Evolutionary conservation across 805 yeast genomes (phyloP), one percentile per base, ranked within the genome.

Genomic region (Barnettozyma sp.): DNA sequence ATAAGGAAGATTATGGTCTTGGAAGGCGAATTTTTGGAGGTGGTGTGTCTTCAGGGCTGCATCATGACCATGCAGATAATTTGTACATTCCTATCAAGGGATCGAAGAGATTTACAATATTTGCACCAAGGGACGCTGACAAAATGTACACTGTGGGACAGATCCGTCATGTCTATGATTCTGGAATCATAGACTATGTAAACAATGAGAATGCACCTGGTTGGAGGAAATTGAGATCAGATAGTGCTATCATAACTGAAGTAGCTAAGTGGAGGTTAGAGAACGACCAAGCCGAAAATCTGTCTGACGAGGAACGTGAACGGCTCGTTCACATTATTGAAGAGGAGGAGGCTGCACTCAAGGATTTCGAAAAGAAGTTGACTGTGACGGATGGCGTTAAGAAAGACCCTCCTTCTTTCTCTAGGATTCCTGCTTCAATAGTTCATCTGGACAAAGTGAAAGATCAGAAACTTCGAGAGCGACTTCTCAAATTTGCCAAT

Each of bases 51-150:
- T 78, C 87, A 2, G 90, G 90, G 0, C 58, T 82, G 10, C 90
- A 82, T 47, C 90, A 82, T 52, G 90, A 82, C 52, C 88, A 81
- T 56, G 84, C 88, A 2, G 88, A 81, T 50, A 82, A 82, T 48
- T 58, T 82, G 23, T 82, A 82, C 51, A 63, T 81, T 5, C 71
- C 82, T 2, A 50, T 75, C 1, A 57, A 66, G 19, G 92, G 90
- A 0, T 50, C 46, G 7, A 82, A 82, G 48, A 53, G 87, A 41
- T 82, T 82, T 54, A 80, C 88, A 0, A 47, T 82, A 6, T 79
- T 68, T 49, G 63, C 78, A 5, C 90, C 92, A 1, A 59, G 60
- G 18, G 82, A 76, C 48, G 85, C 80, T 0, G 54, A 54, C 2
- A 67, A 68, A 39, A 57, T 82, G 53, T 67, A 69, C 53, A 79